phyloP scores from a whole-genome alignment of 306 rosid genomes.

The Ochetophila trinervis region DNA sequence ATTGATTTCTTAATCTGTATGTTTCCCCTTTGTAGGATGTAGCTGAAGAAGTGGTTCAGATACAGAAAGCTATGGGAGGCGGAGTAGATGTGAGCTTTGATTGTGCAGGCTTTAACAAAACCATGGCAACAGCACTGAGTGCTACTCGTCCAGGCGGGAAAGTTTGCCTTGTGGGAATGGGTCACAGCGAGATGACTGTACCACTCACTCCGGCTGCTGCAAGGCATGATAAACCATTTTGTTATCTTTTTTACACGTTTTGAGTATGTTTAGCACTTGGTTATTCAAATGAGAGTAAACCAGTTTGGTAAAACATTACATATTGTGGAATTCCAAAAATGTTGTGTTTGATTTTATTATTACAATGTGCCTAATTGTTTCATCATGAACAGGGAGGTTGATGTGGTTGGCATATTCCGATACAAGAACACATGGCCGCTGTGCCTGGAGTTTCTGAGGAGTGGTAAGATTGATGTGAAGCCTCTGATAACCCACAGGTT shows the following conservation, averaged over 20 bases:
- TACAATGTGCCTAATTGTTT: not conserved
- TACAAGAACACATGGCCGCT: conserved; percentile 95
- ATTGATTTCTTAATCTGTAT: not conserved
- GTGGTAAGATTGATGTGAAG: conserved; percentile 80
- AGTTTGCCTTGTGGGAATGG: conserved; percentile 92
- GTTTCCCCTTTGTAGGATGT: conserved; percentile 48
- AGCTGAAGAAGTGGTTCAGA: conserved; percentile 52
- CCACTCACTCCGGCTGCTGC: conserved; percentile 83
- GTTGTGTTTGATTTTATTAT: not conserved
- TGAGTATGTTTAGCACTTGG: not conserved
- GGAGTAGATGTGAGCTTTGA: conserved; percentile 67
- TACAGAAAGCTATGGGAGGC: conserved; percentile 54
- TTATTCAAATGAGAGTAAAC: not conserved
- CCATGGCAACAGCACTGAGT: conserved; percentile 76
- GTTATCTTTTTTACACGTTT: too few species aligned
- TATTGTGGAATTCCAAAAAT: not conserved
- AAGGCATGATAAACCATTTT: conserved; percentile 34
- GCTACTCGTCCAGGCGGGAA: conserved; percentile 79
- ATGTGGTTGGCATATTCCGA: conserved; percentile 75
- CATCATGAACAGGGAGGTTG: conserved; percentile 64
- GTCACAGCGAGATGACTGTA: conserved; percentile 69
- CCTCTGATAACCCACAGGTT: conserved; percentile 84
- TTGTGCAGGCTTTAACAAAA: conserved; percentile 85
- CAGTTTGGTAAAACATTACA: not conserved
- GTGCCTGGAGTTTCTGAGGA: conserved; percentile 76